Conservation (phyloP, 2,329 filamentous ascomycete genomes). For the Sclerotinia sclerotiorum region DNA sequence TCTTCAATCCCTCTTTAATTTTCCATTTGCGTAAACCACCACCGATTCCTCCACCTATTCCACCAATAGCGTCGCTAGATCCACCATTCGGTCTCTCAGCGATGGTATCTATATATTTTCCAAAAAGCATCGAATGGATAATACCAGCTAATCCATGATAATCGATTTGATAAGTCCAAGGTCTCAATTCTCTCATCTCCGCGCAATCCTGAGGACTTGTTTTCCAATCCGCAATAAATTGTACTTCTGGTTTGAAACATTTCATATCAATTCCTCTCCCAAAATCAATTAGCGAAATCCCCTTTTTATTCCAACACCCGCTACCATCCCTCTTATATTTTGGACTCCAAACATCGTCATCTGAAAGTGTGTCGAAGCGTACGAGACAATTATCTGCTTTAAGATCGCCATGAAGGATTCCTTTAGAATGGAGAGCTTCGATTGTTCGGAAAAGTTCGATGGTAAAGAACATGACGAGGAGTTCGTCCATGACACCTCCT, state of each 20-base stretch:
- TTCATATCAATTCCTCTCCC: slow-evolving; percentile 93
- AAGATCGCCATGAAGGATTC: slow-evolving; percentile 86
- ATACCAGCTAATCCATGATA: slow-evolving; percentile 90
- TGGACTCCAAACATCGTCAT: slow-evolving; percentile 50
- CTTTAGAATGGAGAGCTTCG: slow-evolving; percentile 77
- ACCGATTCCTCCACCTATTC: slow-evolving; percentile 45
- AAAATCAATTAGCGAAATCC: slow-evolving; percentile 88
- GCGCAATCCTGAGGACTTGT: slow-evolving; percentile 83
- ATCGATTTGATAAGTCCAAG: slow-evolving; percentile 98
- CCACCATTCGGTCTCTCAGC: slow-evolving; percentile 41
- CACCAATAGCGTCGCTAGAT: slow-evolving; percentile 50
- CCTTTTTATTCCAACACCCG: slow-evolving; percentile 77
- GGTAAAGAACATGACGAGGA: slow-evolving; percentile 90
- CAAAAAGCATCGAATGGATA: slow-evolving; percentile 86
- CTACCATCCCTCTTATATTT: slow-evolving; percentile 73
- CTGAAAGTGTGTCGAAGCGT: slow-evolving; percentile 64
- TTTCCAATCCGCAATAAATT: slow-evolving; percentile 96
- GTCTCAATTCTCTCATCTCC: slow-evolving; percentile 89
- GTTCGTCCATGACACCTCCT: slow-evolving; percentile 79
- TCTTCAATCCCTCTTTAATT: slow-evolving; percentile 79
- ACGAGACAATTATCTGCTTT: slow-evolving; percentile 96
- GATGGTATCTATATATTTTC: slow-evolving; percentile 87
- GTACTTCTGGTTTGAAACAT: slow-evolving; percentile 71
- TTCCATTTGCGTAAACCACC: slow-evolving; percentile 64
- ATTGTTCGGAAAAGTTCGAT: slow-evolving; percentile 88